Conservation (phyloP, 306 rosid genomes). For the Benincasa hispida region DNA sequence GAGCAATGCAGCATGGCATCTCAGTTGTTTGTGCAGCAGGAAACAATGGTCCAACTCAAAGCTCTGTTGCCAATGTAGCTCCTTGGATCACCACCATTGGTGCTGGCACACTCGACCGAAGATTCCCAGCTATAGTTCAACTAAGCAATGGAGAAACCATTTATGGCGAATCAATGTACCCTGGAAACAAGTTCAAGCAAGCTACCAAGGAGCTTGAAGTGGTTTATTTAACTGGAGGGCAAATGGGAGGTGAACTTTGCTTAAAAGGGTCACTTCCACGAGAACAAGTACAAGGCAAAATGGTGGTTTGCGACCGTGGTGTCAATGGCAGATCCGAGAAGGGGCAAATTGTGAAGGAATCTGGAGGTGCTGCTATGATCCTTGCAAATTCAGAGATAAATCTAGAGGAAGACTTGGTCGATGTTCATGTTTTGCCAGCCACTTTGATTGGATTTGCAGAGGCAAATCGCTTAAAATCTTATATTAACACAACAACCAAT, state of each 20-base stretch:
- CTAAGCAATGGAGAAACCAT: slow-evolving; percentile 51
- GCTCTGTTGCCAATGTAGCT: slow-evolving; percentile 88
- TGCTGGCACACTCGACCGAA: slow-evolving; percentile 71
- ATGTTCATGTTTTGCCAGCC: slow-evolving; percentile 90
- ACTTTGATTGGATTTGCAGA: slow-evolving; percentile 76
- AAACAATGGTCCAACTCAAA: slow-evolving; percentile 63
- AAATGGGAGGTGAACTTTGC: slow-evolving; percentile 54
- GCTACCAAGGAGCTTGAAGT: slow-evolving; percentile 35
- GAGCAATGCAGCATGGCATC: slow-evolving; percentile 79
- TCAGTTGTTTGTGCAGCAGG: slow-evolving; percentile 80
- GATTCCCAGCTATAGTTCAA: slow-evolving; percentile 57
- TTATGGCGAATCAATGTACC: slow-evolving; percentile 74
- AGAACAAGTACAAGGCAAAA: slow-evolving; percentile 56
- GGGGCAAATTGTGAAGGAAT: slow-evolving; percentile 77
- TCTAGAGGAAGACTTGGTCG: slow-evolving; percentile 79
- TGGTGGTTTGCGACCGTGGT: slow-evolving; percentile 86
- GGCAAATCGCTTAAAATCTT: slow-evolving; percentile 44
- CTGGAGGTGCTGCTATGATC: slow-evolving; percentile 87
- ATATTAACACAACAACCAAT: slow-evolving; percentile 48
- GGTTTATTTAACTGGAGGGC: slow-evolving; percentile 36
- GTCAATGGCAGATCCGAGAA: slow-evolving; percentile 80
- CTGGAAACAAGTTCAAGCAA: slow-evolving; percentile 18
- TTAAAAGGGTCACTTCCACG: slow-evolving; percentile 64
- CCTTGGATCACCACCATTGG: slow-evolving; percentile 90
- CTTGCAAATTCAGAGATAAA: slow-evolving; percentile 66